These are phyloP conservation scores for Malus fusca DNA, from an alignment of 306 rosid species.

Conservation along the genomic window DNA sequence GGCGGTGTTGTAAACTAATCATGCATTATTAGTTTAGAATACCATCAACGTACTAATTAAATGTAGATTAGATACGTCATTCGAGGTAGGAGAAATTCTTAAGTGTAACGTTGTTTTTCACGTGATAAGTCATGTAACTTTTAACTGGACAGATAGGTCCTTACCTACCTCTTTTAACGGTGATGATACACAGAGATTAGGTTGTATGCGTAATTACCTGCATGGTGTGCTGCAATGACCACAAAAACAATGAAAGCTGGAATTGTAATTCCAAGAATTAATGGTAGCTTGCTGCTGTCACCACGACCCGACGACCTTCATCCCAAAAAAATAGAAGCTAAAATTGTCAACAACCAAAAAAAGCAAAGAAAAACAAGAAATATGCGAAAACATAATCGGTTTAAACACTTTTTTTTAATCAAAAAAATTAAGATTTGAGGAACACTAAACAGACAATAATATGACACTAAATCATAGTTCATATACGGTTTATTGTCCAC, in stretches of 20 bases:
- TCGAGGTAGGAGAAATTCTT: too few species aligned
- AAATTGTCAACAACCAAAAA: not conserved
- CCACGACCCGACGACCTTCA: constrained; percentile 1
- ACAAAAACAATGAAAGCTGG: not conserved
- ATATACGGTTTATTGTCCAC: constrained; percentile 5
- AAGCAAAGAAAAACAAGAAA: not conserved
- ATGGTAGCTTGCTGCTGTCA: not conserved
- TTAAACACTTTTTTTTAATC: too few species aligned
- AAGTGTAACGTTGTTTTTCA: not conserved
- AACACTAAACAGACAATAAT: too few species aligned
- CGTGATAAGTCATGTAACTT: not conserved
- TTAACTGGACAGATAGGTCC: too few species aligned
- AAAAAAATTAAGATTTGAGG: too few species aligned
- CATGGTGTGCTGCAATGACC: not conserved
- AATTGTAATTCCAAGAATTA: constrained; percentile 11
- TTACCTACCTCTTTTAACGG: too few species aligned
- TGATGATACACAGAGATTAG: not conserved
- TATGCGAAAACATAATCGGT: too few species aligned
- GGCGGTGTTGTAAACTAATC: too few species aligned
- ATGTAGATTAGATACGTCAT: too few species aligned
- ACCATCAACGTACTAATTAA: too few species aligned
- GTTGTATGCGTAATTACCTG: not conserved
- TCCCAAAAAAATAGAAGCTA: not conserved
- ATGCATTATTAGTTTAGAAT: too few species aligned
- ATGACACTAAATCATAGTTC: too few species aligned